phyloP scores from a whole-genome alignment of 2,329 filamentous ascomycete species.

The Cordyceps tenuipes region DNA sequence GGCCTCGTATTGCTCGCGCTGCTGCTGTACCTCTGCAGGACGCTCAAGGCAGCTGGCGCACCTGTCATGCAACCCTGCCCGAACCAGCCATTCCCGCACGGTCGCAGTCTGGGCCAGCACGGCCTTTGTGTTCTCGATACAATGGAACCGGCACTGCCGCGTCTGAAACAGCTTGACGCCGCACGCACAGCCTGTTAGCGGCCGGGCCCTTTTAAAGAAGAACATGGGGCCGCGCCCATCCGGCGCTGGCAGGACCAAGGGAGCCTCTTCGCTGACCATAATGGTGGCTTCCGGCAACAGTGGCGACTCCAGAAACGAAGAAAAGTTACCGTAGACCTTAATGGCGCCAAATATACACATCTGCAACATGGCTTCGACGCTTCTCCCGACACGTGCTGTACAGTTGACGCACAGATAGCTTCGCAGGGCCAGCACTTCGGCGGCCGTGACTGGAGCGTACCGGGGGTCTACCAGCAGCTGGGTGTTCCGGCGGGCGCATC shows the following conservation, averaged over 20 bases:
- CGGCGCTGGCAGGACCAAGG: neutral
- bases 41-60: slow-evolving; percentile 25
- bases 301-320: too few relatives aligned
- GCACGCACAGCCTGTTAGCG: slow-evolving; percentile 31
- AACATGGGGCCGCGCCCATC: neutral
- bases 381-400: slow-evolving; percentile 11
- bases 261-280: too few relatives aligned
- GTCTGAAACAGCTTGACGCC: slow-evolving; percentile 25
- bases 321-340: slow-evolving; percentile 16
- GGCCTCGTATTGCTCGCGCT: neutral
- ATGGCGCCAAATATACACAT: slow-evolving; percentile 14
- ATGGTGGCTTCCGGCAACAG: too few relatives aligned
- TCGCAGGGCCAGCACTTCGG: slow-evolving; percentile 26
- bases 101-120: slow-evolving; percentile 16
- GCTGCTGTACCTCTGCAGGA: neutral
- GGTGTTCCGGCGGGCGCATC: slow-evolving; percentile 20
- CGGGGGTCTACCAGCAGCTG: slow-evolving; percentile 14
- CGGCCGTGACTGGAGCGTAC: slow-evolving; percentile 11
- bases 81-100: slow-evolving; percentile 22
- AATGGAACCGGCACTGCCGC: slow-evolving; percentile 28
- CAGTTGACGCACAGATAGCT: slow-evolving; percentile 29
- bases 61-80: slow-evolving; percentile 16
- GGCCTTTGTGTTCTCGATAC: slow-evolving; percentile 21
- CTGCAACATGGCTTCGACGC: neutral
- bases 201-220: slow-evolving; percentile 9